These are phyloP conservation scores for Melocanna baccifera DNA, from an alignment of 176 grass and related monocot species.

Conservation along the genomic window DNA sequence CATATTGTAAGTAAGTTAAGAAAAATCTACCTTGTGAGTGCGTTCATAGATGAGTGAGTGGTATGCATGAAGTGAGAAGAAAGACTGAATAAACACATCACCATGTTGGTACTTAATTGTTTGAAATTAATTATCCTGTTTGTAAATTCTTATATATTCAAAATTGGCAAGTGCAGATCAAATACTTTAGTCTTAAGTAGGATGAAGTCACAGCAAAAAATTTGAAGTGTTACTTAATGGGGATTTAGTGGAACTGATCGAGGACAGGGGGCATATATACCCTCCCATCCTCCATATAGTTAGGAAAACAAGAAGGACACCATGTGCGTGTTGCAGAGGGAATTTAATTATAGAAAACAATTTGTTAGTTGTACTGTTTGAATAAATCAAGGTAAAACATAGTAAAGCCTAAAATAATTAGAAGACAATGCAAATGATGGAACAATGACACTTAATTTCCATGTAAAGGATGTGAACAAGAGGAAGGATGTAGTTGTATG, in stretches of 20 bases:
- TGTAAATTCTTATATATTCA: background rate
- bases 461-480: too few relatives aligned
- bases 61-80: conserved; percentile 13
- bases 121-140: conserved; percentile 2
- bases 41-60: conserved; percentile 17
- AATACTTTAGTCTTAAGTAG: background rate
- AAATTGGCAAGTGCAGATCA: background rate
- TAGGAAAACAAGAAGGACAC: too few relatives aligned
- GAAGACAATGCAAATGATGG: too few relatives aligned
- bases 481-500: too few relatives aligned
- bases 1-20: conserved; percentile 32
- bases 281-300: background rate
- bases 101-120: background rate
- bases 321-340: too few relatives aligned
- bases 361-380: too few relatives aligned
- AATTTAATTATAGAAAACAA: too few relatives aligned
- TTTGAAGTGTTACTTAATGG: background rate
- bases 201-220: background rate
- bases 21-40: conserved; percentile 26
- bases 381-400: too few relatives aligned
- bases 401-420: too few relatives aligned
- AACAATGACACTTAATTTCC: too few relatives aligned
- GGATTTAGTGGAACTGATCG: background rate
- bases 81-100: conserved; percentile 18
- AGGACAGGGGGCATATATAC: background rate